A percentile compares a stretch with the other conserved stretches of the same genome.
Evolutionary conservation across 2,329 filamentous ascomycete species (phyloP).

Genomic region (Fusarium zealandicum): DNA sequence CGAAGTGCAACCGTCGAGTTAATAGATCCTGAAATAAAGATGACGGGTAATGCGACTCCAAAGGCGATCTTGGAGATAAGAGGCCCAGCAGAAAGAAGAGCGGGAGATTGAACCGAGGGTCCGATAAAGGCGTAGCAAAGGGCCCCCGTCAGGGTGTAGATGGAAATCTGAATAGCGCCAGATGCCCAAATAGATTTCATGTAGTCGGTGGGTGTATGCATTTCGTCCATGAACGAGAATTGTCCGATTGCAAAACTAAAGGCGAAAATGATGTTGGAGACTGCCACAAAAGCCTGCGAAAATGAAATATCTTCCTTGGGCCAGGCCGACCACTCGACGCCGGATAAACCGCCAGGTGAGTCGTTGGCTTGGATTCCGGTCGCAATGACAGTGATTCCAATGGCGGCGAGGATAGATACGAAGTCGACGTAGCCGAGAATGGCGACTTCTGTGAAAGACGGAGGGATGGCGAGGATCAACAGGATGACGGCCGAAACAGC

Average conservation of each 20-base stretch:
- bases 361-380: slow-evolving; percentile 58
- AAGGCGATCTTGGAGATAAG: slow-evolving; percentile 72
- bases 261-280: slow-evolving; percentile 62
- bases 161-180: slow-evolving; percentile 65
- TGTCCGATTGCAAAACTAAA: slow-evolving; percentile 36
- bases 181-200: slow-evolving; percentile 67
- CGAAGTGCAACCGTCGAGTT: slow-evolving; percentile 31
- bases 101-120: slow-evolving; percentile 67
- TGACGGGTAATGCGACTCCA: slow-evolving; percentile 68
- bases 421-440: slow-evolving; percentile 54
- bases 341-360: slow-evolving; percentile 42
- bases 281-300: slow-evolving; percentile 63
- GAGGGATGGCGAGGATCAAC: slow-evolving; percentile 55
- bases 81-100: slow-evolving; percentile 68
- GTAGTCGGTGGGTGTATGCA: slow-evolving; percentile 38
- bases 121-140: slow-evolving; percentile 76
- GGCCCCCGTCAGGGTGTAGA: slow-evolving; percentile 72
- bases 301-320: slow-evolving; percentile 56
- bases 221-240: slow-evolving; percentile 37
- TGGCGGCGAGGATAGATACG: slow-evolving; percentile 60
- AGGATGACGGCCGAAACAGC: slow-evolving; percentile 56
- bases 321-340: slow-evolving; percentile 54
- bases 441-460: slow-evolving; percentile 50
- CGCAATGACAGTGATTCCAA: slow-evolving; percentile 70
- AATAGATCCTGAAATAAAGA: slow-evolving; percentile 43